phyloP scores from a whole-genome alignment of 495 filamentous ascomycete species.

The Choiromyces venosus region DNA sequence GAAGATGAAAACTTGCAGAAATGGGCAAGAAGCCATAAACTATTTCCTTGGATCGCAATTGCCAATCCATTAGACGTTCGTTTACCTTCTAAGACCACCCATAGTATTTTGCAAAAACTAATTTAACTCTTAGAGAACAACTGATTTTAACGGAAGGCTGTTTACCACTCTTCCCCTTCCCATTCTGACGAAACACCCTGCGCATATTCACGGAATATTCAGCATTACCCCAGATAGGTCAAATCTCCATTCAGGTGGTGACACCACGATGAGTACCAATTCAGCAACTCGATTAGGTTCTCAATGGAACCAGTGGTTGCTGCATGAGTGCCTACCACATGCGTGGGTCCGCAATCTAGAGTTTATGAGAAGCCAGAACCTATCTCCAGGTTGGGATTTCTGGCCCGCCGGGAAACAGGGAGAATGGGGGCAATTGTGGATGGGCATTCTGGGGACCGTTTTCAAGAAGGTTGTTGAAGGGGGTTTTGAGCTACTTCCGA shows the following conservation, averaged over 20 bases:
- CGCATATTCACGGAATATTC: slow-evolving; percentile 48
- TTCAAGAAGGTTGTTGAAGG: slow-evolving; percentile 18
- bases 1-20: slow-evolving; percentile 28
- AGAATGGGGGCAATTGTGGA: slow-evolving; percentile 19
- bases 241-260: slow-evolving; percentile 40
- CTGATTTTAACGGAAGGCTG: slow-evolving; percentile 33
- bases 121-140: slow-evolving; percentile 11
- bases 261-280: slow-evolving; percentile 36
- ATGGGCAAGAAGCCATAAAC: slow-evolving; percentile 44
- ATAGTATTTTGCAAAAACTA: not conserved
- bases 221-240: slow-evolving; percentile 45
- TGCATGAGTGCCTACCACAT: slow-evolving; percentile 40
- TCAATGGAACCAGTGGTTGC: slow-evolving; percentile 46
- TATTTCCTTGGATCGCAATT: slow-evolving; percentile 47
- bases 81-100: not conserved
- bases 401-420: slow-evolving; percentile 36
- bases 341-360: slow-evolving; percentile 41
- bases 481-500: slow-evolving; percentile 19
- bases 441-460: slow-evolving; percentile 26
- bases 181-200: slow-evolving; percentile 44
- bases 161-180: slow-evolving; percentile 47
- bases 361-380: slow-evolving; percentile 12
- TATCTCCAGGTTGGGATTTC: slow-evolving; percentile 24
- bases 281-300: slow-evolving; percentile 29
- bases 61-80: slow-evolving; percentile 42